phyloP scores from a whole-genome alignment of 2,329 filamentous ascomycete genomes.

The Curvularia eragrostidis region DNA sequence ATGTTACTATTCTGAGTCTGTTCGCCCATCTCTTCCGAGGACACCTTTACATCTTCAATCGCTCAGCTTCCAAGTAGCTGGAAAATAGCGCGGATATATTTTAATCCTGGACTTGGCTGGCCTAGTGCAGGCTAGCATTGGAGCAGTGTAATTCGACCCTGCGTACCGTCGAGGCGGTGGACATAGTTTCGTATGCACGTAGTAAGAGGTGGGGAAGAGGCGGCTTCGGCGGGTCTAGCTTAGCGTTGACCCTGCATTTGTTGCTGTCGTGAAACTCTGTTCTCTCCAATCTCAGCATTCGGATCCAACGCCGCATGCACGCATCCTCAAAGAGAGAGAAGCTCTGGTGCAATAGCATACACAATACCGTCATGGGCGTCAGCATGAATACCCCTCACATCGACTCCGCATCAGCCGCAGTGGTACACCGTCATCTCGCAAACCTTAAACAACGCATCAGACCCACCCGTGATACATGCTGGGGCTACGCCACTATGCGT shows the following conservation, averaged over 20 bases:
- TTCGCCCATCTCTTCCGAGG: no score
- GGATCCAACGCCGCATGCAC: not conserved
- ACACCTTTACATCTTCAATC: not conserved
- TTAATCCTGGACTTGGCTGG: not conserved
- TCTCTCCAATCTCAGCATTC: not conserved
- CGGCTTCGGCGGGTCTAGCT: constrained; percentile 12
- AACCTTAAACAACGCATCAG: constrained; percentile 20
- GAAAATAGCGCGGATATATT: not conserved
- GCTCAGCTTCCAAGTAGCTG: not conserved
- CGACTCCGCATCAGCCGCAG: constrained; percentile 16
- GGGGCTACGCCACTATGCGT: constrained; percentile 21
- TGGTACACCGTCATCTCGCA: constrained; percentile 12
- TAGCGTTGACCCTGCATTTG: constrained; percentile 11
- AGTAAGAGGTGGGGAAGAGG: constrained; percentile 4
- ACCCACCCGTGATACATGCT: constrained; percentile 27
- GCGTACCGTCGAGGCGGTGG: not conserved
- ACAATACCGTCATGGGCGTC: not conserved
- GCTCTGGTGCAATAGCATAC: not conserved
- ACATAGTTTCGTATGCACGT: no score
- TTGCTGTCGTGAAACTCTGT: not conserved
- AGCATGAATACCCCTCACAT: not conserved
- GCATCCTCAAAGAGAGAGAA: not conserved
- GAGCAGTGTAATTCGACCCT: not conserved
- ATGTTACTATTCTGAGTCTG: no score
- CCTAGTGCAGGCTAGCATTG: not conserved